Conservation (phyloP, 495 filamentous ascomycete species). For the Hyaloscypha bicolor region DNA sequence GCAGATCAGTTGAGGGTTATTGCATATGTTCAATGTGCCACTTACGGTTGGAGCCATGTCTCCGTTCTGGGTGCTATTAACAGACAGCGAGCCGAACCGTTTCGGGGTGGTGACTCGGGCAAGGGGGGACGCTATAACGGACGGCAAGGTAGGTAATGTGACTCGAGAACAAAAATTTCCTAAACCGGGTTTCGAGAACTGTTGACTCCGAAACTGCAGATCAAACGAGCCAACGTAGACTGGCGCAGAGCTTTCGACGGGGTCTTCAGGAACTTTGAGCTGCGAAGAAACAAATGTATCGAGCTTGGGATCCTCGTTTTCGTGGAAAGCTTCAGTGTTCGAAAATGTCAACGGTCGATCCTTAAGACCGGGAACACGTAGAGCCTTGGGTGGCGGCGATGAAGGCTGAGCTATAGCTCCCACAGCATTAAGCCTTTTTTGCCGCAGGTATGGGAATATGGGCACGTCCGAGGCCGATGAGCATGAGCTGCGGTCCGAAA, state of each 20-base stretch:
- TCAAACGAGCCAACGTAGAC: not conserved
- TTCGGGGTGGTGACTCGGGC: not conserved
- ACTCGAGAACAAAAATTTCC: not conserved
- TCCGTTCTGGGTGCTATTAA: not conserved
- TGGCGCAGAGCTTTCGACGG: not conserved
- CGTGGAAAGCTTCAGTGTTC: not conserved
- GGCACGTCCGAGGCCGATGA: not conserved
- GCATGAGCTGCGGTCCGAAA: too few species aligned
- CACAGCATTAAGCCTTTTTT: not conserved
- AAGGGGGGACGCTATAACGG: too few species aligned
- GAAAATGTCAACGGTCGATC: not conserved
- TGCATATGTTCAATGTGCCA: constrained; percentile 3
- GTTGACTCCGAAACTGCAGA: not conserved
- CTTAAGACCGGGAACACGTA: not conserved
- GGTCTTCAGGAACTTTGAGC: not conserved
- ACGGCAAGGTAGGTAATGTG: not conserved
- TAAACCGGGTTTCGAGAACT: not conserved
- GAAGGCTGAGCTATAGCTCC: not conserved
- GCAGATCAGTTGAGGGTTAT: too few species aligned
- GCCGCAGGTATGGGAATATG: not conserved
- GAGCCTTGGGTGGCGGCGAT: too few species aligned
- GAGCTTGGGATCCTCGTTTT: not conserved
- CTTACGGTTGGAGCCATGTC: constrained; percentile 39
- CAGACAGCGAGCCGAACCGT: not conserved
- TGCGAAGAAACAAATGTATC: not conserved